Percentiles rank a stretch among this genome's conserved stretches.
phyloP scores from a whole-genome alignment of 2,329 filamentous ascomycete species.

The Penicillium italicum region DNA sequence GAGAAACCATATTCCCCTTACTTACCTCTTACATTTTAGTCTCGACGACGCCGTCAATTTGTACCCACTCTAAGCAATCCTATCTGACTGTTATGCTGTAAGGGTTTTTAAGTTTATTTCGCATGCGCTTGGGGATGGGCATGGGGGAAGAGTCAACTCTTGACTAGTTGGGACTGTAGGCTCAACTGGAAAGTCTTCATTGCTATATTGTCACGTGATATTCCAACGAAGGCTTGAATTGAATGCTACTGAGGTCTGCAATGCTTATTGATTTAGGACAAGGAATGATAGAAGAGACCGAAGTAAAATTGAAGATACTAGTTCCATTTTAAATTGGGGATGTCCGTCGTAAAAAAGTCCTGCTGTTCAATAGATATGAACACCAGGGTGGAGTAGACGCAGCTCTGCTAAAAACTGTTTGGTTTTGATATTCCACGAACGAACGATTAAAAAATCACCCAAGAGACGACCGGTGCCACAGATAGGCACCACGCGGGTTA shows the following conservation, averaged over 20 bases:
- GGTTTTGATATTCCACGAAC: constrained; percentile 48
- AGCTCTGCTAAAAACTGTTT: constrained; percentile 49
- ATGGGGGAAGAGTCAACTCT: background rate
- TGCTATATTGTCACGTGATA: background rate
- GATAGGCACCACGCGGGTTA: constrained; percentile 26
- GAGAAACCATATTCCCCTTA: background rate
- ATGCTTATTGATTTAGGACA: background rate
- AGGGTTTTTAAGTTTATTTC: background rate
- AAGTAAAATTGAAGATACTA: background rate
- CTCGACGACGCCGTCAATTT: background rate
- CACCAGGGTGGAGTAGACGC: constrained; percentile 51
- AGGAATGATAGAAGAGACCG: background rate
- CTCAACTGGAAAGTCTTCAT: too few species aligned
- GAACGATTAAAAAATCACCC: constrained; percentile 39
- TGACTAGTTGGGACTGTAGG: background rate
- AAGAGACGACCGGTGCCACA: constrained; percentile 37
- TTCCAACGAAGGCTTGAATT: background rate
- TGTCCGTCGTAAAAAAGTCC: constrained; percentile 49
- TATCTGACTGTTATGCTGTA: background rate
- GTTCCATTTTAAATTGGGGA: constrained; percentile 14
- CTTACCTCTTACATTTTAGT: background rate
- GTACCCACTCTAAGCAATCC: background rate
- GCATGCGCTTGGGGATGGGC: background rate
- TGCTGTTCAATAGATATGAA: constrained; percentile 38
- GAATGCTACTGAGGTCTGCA: background rate